phyloP scores from a whole-genome alignment of 495 filamentous ascomycete species.

The Trichoderma erinaceum region DNA sequence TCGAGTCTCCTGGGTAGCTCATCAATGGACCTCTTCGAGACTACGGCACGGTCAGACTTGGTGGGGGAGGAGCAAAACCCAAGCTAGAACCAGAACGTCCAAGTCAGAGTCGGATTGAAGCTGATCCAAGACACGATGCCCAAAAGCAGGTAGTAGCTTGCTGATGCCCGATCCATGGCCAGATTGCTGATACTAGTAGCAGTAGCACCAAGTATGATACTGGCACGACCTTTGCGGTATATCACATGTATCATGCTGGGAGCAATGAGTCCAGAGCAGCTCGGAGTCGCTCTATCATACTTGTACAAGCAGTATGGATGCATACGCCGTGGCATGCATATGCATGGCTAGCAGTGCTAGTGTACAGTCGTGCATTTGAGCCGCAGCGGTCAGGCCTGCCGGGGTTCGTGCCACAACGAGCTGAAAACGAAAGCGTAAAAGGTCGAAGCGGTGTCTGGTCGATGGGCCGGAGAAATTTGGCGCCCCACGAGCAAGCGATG shows the following conservation, averaged over 20 bases:
- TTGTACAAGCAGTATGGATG: not conserved
- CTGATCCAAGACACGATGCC: not conserved
- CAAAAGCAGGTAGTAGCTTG: not conserved
- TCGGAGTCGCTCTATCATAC: not conserved
- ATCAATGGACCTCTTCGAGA: not conserved
- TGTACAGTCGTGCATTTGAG: not conserved
- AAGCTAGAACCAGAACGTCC: not conserved
- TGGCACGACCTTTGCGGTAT: not conserved
- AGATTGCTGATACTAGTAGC: not conserved
- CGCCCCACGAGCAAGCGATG: not conserved
- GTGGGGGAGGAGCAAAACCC: not conserved
- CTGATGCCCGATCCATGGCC: slow-evolving; percentile 1
- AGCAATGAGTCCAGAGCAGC: not conserved
- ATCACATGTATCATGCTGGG: not conserved
- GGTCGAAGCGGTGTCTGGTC: not conserved
- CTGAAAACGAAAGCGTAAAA: not conserved
- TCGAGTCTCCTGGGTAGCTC: not conserved
- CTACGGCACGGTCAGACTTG: not conserved
- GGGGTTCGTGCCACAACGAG: not conserved
- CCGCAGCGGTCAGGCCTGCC: slow-evolving; percentile 3
- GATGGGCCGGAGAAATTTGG: not conserved
- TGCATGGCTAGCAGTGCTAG: not conserved
- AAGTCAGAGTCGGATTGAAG: not conserved
- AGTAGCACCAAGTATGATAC: not conserved
- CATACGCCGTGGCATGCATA: not conserved